Conservation (phyloP, 805 yeast genomes). For the Candida ponderosae region DNA sequence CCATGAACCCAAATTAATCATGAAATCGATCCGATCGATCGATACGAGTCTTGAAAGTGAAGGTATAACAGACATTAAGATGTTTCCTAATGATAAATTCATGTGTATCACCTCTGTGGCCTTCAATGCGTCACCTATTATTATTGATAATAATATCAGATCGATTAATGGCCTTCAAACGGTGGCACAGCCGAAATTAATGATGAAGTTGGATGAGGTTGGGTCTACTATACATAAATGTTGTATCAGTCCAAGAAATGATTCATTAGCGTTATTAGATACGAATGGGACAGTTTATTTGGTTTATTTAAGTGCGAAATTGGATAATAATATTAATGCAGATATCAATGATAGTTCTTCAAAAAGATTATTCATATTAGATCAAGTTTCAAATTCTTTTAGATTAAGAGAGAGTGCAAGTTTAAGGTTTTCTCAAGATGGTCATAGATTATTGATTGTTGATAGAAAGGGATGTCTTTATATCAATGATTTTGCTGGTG, state of each 20-base stretch:
- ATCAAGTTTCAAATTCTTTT: conserved; percentile 72
- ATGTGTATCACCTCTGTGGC: conserved; percentile 56
- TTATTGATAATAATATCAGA: conserved; percentile 57
- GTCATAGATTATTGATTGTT: conserved; percentile 66
- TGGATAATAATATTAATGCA: conserved; percentile 40
- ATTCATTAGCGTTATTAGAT: conserved; percentile 74
- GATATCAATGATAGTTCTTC: conserved; percentile 18
- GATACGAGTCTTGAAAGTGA: conserved; percentile 72
- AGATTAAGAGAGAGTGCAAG: conserved; percentile 74
- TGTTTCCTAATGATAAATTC: conserved; percentile 58
- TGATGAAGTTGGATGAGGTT: conserved; percentile 64
- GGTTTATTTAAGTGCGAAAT: conserved; percentile 48
- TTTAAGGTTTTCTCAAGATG: conserved; percentile 67
- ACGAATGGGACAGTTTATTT: conserved; percentile 70
- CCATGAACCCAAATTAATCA: conserved; percentile 54
- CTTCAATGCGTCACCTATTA: conserved; percentile 56
- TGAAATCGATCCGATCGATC: conserved; percentile 58
- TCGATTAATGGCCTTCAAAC: conserved; percentile 27
- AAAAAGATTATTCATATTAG: conserved; percentile 44
- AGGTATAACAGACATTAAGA: conserved; percentile 77
- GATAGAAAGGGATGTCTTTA: conserved; percentile 78
- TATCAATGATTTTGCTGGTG: conserved; percentile 84
- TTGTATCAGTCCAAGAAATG: conserved; percentile 78
- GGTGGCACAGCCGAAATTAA: conserved; percentile 52
- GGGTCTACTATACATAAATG: conserved; percentile 73